Evolutionary conservation across 2,329 filamentous ascomycete species (phyloP).

Genomic region (Fonsecaea pugnacius): DNA sequence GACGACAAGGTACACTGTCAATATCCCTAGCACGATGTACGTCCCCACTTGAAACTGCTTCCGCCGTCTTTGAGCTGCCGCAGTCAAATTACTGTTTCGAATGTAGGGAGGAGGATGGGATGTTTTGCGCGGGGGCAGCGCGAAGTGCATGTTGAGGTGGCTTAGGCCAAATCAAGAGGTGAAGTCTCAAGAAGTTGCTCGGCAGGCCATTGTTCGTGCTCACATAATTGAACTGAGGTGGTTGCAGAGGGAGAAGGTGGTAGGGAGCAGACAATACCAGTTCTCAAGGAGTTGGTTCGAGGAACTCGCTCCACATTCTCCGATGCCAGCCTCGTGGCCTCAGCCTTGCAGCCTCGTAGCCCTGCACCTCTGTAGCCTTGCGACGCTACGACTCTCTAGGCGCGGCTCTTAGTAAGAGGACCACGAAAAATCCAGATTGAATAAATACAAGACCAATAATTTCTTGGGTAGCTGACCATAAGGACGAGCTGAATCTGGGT

Average conservation of each 20-base stretch:
- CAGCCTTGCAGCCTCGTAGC: neutral
- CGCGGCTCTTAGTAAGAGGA: neutral
- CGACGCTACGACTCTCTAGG: no score
- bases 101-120: conserved; percentile 75
- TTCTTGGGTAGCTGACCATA: neutral
- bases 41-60: conserved; percentile 66
- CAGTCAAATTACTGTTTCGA: conserved; percentile 47
- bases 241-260: neutral
- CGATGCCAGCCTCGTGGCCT: neutral
- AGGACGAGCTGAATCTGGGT: neutral
- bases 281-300: neutral
- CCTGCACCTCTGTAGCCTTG: neutral
- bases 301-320: neutral
- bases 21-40: conserved; percentile 58
- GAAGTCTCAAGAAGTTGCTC: neutral
- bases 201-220: neutral
- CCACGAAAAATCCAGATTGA: neutral
- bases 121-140: conserved; percentile 81
- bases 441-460: neutral
- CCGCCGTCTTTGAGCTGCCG: conserved; percentile 54
- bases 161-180: neutral
- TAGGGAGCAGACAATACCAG: neutral
- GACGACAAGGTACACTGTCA: conserved; percentile 67
- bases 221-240: neutral
- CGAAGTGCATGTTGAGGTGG: conserved; percentile 74